Conservation (phyloP, 2,329 filamentous ascomycete genomes). For the Alternaria solani region DNA sequence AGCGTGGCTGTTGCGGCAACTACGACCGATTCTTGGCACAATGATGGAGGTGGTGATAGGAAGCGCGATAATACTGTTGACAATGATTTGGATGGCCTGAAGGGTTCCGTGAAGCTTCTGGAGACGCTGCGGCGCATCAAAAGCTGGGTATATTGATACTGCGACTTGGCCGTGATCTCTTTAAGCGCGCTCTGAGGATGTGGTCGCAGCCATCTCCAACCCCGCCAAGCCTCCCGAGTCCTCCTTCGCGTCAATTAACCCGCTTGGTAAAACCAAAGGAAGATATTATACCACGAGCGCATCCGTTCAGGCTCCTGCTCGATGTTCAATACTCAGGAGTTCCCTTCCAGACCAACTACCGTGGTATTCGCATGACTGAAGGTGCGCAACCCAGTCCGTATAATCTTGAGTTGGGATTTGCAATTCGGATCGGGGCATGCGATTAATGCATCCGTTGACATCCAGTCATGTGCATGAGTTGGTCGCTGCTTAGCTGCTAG, state of each 20-base stretch:
- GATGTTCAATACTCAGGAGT: not conserved
- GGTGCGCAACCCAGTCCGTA: constrained; percentile 11
- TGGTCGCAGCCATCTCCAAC: not conserved
- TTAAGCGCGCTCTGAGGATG: not conserved
- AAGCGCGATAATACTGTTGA: not conserved
- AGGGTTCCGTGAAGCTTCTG: not conserved
- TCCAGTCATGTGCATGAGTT: constrained; percentile 21
- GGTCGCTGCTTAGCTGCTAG: constrained; percentile 18
- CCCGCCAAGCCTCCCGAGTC: not conserved
- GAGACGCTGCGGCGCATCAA: not conserved
- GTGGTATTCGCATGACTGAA: constrained; percentile 20
- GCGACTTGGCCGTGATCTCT: not conserved
- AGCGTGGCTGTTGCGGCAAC: not conserved
- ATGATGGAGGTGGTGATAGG: not conserved
- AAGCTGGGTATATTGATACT: not conserved
- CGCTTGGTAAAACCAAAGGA: not conserved
- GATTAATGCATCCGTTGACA: constrained; percentile 20
- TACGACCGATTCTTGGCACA: not conserved
- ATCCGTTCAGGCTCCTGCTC: not conserved
- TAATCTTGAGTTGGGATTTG: constrained; percentile 20
- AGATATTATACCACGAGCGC: not conserved
- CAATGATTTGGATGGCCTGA: not conserved
- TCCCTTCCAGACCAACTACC: constrained; percentile 7
- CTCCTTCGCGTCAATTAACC: not conserved
- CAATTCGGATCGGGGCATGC: constrained; percentile 22